Evolutionary conservation across 495 filamentous ascomycete species (phyloP).

Genomic region (Podospora fimiseda): DNA sequence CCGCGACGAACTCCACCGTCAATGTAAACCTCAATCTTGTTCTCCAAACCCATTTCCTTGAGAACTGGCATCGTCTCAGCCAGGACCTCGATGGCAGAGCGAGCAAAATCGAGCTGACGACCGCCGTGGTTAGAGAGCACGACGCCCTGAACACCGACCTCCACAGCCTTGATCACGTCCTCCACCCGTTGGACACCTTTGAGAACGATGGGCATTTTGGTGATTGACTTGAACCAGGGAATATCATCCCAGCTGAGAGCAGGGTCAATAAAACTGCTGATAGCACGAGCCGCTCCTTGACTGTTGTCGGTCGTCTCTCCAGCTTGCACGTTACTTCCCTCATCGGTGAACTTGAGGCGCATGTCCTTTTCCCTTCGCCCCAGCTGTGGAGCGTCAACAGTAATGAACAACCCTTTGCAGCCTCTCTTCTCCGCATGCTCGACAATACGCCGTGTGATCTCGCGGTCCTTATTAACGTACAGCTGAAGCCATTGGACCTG

Average conservation of each 20-base stretch:
- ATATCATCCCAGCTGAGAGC: conserved; percentile 86
- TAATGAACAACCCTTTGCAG: conserved; percentile 96
- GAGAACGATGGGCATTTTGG: conserved; percentile 92
- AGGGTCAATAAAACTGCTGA: conserved; percentile 95
- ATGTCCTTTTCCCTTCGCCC: conserved; percentile 93
- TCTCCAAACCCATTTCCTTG: conserved; percentile 70
- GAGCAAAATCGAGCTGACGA: conserved; percentile 89
- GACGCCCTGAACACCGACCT: conserved; percentile 80
- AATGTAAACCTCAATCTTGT: conserved; percentile 82
- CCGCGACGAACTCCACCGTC: conserved; percentile 87
- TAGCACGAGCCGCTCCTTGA: conserved; percentile 84
- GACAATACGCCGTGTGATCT: conserved; percentile 84
- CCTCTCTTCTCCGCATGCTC: conserved; percentile 85
- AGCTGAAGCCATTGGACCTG: conserved; percentile 97
- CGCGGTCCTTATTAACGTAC: conserved; percentile 96
- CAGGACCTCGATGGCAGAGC: conserved; percentile 86
- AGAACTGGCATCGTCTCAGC: conserved; percentile 96
- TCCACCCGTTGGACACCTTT: conserved; percentile 97
- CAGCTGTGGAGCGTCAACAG: conserved; percentile 93
- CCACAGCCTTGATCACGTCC: conserved; percentile 81
- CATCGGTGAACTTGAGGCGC: conserved; percentile 86
- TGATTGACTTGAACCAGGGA: conserved; percentile 87
- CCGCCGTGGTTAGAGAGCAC: conserved; percentile 97
- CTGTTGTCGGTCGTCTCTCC: conserved; percentile 69
- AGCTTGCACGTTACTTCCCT: conserved; percentile 75